Percentiles rank a stretch among this genome's conserved stretches.
Conservation (phyloP, 176 grass and related monocot genomes). For the Oryza australiensis region DNA sequence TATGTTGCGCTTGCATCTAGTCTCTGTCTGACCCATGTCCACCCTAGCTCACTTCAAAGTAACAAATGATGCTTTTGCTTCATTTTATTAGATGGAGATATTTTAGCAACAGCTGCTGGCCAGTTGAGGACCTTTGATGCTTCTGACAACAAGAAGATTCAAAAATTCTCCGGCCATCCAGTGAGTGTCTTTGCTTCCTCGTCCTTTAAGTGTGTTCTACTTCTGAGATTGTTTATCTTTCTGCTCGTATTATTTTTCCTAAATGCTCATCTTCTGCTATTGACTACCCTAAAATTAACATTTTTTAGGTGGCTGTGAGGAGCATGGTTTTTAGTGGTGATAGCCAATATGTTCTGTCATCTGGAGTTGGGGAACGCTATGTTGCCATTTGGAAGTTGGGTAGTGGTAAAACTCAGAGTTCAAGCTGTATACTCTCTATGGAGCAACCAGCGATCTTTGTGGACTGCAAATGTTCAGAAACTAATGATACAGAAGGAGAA, state of each 20-base stretch:
- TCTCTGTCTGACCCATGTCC: neutral
- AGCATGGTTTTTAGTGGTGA: slow-evolving; percentile 83
- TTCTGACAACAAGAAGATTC: slow-evolving; percentile 82
- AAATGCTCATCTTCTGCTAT: slow-evolving; percentile 22
- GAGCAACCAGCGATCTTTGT: slow-evolving; percentile 82
- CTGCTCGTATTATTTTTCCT: neutral
- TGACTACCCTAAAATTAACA: slow-evolving; percentile 19
- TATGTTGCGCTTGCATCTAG: slow-evolving; percentile 11
- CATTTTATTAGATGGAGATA: slow-evolving; percentile 66
- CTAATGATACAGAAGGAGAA: slow-evolving; percentile 35
- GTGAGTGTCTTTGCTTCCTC: slow-evolving; percentile 43
- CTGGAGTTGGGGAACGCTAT: slow-evolving; percentile 82
- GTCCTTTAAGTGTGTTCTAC: slow-evolving; percentile 2
- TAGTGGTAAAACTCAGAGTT: slow-evolving; percentile 56
- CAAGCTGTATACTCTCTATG: slow-evolving; percentile 78
- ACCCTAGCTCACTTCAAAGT: slow-evolving; percentile 29
- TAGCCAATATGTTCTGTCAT: slow-evolving; percentile 72
- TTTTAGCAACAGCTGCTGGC: slow-evolving; percentile 89
- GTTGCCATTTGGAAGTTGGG: slow-evolving; percentile 87
- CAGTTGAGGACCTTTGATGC: slow-evolving; percentile 78
- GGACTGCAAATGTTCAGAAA: slow-evolving; percentile 57
- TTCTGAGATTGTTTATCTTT: neutral
- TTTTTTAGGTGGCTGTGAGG: slow-evolving; percentile 71
- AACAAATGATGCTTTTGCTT: slow-evolving; percentile 29
- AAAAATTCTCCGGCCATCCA: slow-evolving; percentile 91